Conservation (phyloP, 768 basidiomycete species). For the Neoboletus magnificus region DNA sequence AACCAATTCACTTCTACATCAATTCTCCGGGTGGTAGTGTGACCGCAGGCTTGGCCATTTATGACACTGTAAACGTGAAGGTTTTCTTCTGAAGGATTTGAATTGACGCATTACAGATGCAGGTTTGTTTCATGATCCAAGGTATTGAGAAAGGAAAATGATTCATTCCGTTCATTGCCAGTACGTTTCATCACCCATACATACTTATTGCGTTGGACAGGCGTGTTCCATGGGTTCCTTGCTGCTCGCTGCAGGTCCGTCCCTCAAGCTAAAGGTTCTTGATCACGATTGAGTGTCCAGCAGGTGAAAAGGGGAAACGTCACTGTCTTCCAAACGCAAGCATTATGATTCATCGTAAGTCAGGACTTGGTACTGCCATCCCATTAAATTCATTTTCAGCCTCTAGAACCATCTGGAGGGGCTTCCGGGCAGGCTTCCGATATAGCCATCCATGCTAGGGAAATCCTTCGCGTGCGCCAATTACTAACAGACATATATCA, state of each 20-base stretch:
- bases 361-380: background rate
- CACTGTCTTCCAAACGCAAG: slow-evolving; percentile 91
- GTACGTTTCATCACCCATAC: slow-evolving; percentile 94
- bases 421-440: slow-evolving; percentile 95
- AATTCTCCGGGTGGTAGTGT: slow-evolving; percentile 97
- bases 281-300: slow-evolving; percentile 10
- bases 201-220: slow-evolving; percentile 94
- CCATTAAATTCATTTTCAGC: slow-evolving; percentile 7
- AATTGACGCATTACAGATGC: slow-evolving; percentile 51
- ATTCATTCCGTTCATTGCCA: slow-evolving; percentile 34
- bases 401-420: slow-evolving; percentile 90
- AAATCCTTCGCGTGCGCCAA: slow-evolving; percentile 87
- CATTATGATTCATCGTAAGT: slow-evolving; percentile 97
- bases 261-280: slow-evolving; percentile 2
- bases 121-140: slow-evolving; percentile 43
- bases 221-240: slow-evolving; percentile 97
- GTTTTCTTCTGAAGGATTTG: slow-evolving; percentile 5
- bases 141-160: slow-evolving; percentile 10
- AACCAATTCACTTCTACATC: slow-evolving; percentile 95
- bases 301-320: slow-evolving; percentile 82
- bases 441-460: slow-evolving; percentile 96
- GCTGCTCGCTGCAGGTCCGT: slow-evolving; percentile 75
- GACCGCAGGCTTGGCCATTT: slow-evolving; percentile 93
- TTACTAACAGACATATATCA: slow-evolving; percentile 87
- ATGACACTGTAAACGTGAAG: slow-evolving; percentile 76